These are phyloP conservation scores for Aspergillus piperis DNA, from an alignment of 2,329 filamentous ascomycete genomes.

Conservation along the genomic window DNA sequence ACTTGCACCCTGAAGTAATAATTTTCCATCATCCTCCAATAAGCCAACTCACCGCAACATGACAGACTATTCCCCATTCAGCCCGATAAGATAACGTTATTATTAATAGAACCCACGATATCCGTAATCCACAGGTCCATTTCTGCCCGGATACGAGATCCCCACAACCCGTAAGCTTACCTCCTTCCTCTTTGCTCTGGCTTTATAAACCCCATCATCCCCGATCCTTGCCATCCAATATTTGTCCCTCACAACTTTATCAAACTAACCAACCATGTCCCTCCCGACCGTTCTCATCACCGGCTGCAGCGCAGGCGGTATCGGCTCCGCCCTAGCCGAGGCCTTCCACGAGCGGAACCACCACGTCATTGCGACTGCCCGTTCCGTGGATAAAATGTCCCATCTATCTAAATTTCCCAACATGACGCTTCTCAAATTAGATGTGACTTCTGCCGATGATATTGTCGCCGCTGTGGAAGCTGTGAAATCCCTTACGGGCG, in stretches of 20 bases:
- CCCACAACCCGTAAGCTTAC: too few species aligned
- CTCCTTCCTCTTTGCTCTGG: too few species aligned
- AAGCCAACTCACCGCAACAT: too few species aligned
- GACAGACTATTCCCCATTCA: too few species aligned
- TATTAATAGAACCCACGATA: too few species aligned
- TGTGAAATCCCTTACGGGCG: constrained; percentile 30
- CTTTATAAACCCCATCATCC: not conserved
- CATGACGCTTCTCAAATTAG: constrained; percentile 33
- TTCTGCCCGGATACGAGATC: too few species aligned
- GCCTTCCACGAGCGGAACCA: constrained; percentile 38
- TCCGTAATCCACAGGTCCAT: too few species aligned
- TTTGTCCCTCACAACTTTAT: not conserved
- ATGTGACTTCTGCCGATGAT: constrained; percentile 31
- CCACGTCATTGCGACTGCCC: constrained; percentile 44
- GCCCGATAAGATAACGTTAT: too few species aligned
- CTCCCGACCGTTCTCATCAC: constrained; percentile 38
- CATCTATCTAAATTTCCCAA: constrained; percentile 24
- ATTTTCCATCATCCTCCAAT: too few species aligned
- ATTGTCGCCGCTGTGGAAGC: constrained; percentile 34
- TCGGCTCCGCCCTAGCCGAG: constrained; percentile 41
- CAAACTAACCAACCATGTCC: not conserved
- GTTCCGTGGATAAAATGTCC: constrained; percentile 33
- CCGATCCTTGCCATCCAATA: not conserved
- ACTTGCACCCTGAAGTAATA: too few species aligned
- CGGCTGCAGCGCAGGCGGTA: constrained; percentile 43